phyloP scores from a whole-genome alignment of 257 asterid species.

The Cordia subcordata region DNA sequence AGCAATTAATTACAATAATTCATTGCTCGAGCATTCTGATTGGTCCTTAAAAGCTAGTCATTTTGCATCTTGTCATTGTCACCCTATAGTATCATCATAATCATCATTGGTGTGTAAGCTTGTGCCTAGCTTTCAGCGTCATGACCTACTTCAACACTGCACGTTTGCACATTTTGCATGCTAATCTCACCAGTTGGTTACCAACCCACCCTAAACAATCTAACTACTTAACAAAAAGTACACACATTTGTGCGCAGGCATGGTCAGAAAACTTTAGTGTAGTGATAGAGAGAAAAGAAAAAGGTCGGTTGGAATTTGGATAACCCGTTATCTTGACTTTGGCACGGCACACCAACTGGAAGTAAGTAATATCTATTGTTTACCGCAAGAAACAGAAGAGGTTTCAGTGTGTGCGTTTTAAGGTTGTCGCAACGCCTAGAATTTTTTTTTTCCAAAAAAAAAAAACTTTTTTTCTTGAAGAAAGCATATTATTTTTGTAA shows the following conservation, averaged over 20 bases:
- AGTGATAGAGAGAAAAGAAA: background rate
- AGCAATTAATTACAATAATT: too few species aligned
- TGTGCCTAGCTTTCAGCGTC: constrained; percentile 5
- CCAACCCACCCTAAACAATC: constrained; percentile 10
- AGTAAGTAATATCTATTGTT: background rate
- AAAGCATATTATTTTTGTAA: too few species aligned
- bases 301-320: constrained; percentile 12
- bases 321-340: constrained; percentile 17
- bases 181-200: constrained; percentile 13
- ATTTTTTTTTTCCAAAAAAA: too few species aligned
- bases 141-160: constrained; percentile 1
- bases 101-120: too few species aligned
- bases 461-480: too few species aligned
- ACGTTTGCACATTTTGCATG: constrained; percentile 10
- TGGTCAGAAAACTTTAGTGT: background rate
- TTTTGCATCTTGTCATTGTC: too few species aligned
- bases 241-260: too few species aligned
- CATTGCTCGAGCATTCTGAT: too few species aligned
- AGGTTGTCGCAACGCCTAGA: too few species aligned
- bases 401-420: constrained; percentile 21
- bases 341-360: background rate
- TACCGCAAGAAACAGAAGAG: constrained; percentile 5
- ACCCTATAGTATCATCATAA: too few species aligned
- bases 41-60: too few species aligned
- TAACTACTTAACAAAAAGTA: background rate